A percentile compares a stretch with the other conserved stretches of the same genome.
phyloP scores from a whole-genome alignment of 2,329 filamentous ascomycete genomes.

The Fusarium coffeatum region DNA sequence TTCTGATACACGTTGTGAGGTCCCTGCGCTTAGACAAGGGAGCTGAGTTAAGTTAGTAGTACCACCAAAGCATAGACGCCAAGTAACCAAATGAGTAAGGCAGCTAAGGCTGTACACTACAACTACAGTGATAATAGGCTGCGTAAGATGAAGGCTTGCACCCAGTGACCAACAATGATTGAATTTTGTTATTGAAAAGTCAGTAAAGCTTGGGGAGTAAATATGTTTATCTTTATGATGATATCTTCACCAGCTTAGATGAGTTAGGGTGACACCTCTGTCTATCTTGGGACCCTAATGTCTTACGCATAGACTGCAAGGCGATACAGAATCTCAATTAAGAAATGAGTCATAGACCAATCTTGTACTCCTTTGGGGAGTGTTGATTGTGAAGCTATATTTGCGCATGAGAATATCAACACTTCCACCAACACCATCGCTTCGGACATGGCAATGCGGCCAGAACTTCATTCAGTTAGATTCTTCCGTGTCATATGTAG shows the following conservation, averaged over 20 bases:
- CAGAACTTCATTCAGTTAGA: background rate
- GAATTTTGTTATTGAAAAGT: background rate
- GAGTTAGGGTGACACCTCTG: too few relatives aligned
- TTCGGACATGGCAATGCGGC: background rate
- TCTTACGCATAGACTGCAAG: background rate
- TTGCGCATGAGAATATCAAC: background rate
- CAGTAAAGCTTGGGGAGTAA: background rate
- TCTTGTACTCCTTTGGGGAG: background rate
- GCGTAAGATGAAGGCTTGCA: background rate
- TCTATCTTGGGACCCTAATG: background rate
- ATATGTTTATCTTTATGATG: background rate
- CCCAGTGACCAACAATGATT: background rate
- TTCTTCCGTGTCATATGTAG: background rate
- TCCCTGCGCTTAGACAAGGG: background rate
- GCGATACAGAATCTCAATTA: background rate
- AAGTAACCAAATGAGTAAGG: background rate
- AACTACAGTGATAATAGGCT: background rate
- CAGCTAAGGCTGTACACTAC: background rate
- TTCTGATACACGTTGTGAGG: background rate
- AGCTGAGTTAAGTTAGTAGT: background rate
- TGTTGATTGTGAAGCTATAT: background rate
- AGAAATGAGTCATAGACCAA: background rate
- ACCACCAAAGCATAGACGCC: background rate
- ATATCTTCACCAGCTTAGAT: background rate
- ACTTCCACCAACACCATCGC: background rate